Evolutionary conservation across 345 rosid genomes (phyloP).

Genomic region (Euphorbia tirucalli): DNA sequence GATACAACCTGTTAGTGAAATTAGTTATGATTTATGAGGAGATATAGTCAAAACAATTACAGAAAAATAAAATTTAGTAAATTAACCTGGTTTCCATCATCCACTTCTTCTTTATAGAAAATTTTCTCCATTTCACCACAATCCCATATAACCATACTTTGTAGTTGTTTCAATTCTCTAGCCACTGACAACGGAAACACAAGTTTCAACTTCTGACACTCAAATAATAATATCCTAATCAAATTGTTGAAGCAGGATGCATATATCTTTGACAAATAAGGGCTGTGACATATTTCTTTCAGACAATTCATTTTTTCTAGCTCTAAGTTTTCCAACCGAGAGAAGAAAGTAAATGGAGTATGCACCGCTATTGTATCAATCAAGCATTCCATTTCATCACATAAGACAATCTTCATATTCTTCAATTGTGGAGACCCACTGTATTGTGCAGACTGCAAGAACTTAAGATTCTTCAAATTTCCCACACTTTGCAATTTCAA

Average conservation of each 20-base stretch:
- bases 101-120: no score
- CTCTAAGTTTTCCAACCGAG: no score
- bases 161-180: neutral
- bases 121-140: neutral
- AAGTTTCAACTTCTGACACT: neutral
- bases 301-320: no score
- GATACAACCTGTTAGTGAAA: no score
- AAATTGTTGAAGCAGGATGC: neutral
- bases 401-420: rapidly evolving
- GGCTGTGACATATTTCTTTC: neutral
- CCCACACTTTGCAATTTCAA: neutral
- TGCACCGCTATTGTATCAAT: neutral
- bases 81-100: neutral
- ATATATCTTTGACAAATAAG: neutral
- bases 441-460: neutral
- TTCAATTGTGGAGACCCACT: neutral
- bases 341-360: neutral
- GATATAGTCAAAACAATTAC: no score
- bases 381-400: neutral
- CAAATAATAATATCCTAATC: neutral
- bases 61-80: no score
- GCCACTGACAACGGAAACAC: neutral
- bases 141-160: neutral
- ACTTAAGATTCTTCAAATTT: neutral
- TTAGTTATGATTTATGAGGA: no score